Base-by-base conservation (phyloP, 1,139 yeast species). In the Arxiozyma slooffiae region DNA sequence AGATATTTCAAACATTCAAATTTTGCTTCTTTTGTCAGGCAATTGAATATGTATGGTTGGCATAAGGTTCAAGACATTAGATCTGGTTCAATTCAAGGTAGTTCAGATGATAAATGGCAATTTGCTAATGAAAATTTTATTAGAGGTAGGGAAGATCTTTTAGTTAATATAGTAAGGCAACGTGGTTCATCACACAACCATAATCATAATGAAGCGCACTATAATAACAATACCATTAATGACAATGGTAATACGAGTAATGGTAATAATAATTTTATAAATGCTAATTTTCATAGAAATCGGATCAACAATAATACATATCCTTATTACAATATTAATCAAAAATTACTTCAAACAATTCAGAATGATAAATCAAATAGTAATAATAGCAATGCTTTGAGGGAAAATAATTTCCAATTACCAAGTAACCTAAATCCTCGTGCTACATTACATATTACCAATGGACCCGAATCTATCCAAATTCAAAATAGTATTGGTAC, bases 11-110 rank as follows among this genome's bases (percentile, higher is more conserved):
- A 90, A 62, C 97, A 92, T 69, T 81, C 89, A 52, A 92, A 92
- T 70, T 90, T 88, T 70, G 94, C 97, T 41, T 81, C 92, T 58
- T 92, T 92, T 72, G 97, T 90, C 8, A 79, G 97, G 53, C 97
- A 90, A 66, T 73, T 92, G 60, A 92, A 92, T 73, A 90, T 92
- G 74, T 92, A 92, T 63, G 98, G 94, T 60, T 92, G 95, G 76
- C 97, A 92, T 70, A 92, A 92, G 69, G 95, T 92, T 6, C 56
- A 83, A 80, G 70, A 76, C 76, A 57, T 71, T 68, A 61, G 70
- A 68, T 53, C 67, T 39, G 69, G 68, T 4, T 63, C 68, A 1
- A 63, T 60, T n/a, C 66, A 63, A 50, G 64, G 57, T 47, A 65
- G 64, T 46, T 51, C 58, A 22, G 69, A 66, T 50, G 69, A 66